Percentiles rank a stretch among this genome's conserved stretches.
Evolutionary conservation across 164 flowering plant species (phyloP).

Genomic region (Pachysandra terminalis): DNA sequence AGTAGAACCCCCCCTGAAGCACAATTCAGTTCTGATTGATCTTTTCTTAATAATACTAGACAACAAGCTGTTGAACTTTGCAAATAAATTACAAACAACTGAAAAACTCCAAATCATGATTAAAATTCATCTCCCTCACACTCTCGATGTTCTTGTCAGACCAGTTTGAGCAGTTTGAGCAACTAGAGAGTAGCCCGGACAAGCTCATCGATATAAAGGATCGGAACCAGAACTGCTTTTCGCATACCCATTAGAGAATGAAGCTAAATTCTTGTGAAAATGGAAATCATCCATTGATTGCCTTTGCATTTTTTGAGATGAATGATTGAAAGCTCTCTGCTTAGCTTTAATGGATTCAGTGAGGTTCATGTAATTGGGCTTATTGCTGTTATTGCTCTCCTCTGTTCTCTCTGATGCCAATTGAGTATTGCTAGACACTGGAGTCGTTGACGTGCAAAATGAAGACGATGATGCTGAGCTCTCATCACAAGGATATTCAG

Average conservation of each 20-base stretch:
- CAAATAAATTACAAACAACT: slow-evolving; percentile 5
- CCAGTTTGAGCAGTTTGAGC: no score
- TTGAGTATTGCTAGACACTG: slow-evolving; percentile 52
- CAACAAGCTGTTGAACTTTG: slow-evolving; percentile 68
- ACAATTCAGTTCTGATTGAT: no score
- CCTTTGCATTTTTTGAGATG: slow-evolving; percentile 42
- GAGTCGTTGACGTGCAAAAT: slow-evolving; percentile 68
- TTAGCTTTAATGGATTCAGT: slow-evolving; percentile 86
- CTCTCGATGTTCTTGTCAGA: no score
- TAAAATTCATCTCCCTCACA: slow-evolving; percentile 27
- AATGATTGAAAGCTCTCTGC: slow-evolving; percentile 34
- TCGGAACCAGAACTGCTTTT: slow-evolving; percentile 55
- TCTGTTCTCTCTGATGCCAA: slow-evolving; percentile 49
- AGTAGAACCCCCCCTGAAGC: no score
- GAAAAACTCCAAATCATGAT: slow-evolving; percentile 19
- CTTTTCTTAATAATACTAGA: slow-evolving; percentile 11
- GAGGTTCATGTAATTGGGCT: slow-evolving; percentile 72
- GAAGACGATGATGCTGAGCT: slow-evolving; percentile 80
- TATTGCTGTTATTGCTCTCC: slow-evolving; percentile 30
- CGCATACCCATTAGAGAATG: slow-evolving; percentile 41
- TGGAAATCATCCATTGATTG: slow-evolving; percentile 85
- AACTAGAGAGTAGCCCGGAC: slow-evolving; percentile 28
- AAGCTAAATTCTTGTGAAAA: slow-evolving; percentile 47
- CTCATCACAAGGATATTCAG: slow-evolving; percentile 63
- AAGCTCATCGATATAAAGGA: slow-evolving; percentile 35